phyloP scores from a whole-genome alignment of 257 asterid species.

The Lycium barbarum region DNA sequence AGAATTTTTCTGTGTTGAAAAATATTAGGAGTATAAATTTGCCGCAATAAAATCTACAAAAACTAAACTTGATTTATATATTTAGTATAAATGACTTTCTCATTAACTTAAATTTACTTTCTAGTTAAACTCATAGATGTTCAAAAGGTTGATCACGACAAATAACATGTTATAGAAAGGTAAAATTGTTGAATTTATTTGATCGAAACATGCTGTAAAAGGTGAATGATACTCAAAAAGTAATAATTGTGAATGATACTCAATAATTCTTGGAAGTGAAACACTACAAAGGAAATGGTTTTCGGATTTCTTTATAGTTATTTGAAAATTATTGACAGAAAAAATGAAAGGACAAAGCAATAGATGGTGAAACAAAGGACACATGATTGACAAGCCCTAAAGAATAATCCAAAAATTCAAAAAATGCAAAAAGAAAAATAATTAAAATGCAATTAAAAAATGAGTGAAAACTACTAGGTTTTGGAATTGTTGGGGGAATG shows the following conservation, averaged over 20 bases:
- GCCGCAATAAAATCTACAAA: too few relatives aligned
- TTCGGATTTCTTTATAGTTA: neutral
- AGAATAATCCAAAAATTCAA: neutral
- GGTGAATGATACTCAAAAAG: neutral
- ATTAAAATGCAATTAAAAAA: neutral
- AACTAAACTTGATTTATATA: neutral
- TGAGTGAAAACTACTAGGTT: neutral
- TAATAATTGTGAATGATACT: neutral
- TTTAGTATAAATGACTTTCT: too few relatives aligned
- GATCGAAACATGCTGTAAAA: conserved; percentile 12
- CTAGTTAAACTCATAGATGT: neutral
- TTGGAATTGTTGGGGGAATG: conserved; percentile 28
- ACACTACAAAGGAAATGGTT: conserved; percentile 30
- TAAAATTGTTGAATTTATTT: neutral
- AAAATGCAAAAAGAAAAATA: neutral
- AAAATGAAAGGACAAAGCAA: conserved; percentile 45
- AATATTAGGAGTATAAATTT: too few relatives aligned
- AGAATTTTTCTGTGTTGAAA: neutral
- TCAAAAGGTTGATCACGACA: neutral
- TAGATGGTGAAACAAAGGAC: conserved; percentile 53
- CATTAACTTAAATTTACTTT: neutral
- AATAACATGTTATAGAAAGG: neutral
- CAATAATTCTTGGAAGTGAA: conserved; percentile 15
- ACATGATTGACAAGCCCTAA: conserved; percentile 31
- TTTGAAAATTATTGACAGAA: conserved; percentile 18